Conservation (phyloP, 768 basidiomycete genomes). For the Hericium rajendrae region DNA sequence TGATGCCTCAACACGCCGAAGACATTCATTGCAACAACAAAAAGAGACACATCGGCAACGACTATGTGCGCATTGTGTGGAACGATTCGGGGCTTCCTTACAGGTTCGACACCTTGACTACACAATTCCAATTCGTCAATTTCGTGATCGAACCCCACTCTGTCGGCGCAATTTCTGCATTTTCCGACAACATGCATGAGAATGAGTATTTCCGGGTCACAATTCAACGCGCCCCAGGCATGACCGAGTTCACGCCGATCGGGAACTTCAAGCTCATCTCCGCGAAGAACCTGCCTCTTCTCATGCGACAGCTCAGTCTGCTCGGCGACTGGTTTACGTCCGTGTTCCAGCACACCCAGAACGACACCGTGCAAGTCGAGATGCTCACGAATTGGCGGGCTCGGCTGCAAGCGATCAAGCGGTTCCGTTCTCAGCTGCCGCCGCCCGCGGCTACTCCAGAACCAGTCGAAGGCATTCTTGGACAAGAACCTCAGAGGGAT, state of each 20-base stretch:
- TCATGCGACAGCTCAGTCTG: constrained; percentile 82
- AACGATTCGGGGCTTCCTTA: constrained; percentile 92
- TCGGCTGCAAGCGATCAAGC: constrained; percentile 69
- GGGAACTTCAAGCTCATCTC: constrained; percentile 94
- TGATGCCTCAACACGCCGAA: constrained; percentile 77
- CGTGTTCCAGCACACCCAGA: constrained; percentile 66
- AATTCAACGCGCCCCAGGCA: constrained; percentile 78
- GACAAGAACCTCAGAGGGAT: constrained; percentile 23
- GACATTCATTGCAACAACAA: constrained; percentile 75
- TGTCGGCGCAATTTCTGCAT: constrained; percentile 72
- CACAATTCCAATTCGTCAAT: constrained; percentile 95
- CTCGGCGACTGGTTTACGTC: constrained; percentile 87
- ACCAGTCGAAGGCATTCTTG: constrained; percentile 17
- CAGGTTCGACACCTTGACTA: constrained; percentile 82
- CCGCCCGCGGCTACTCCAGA: constrained; percentile 13
- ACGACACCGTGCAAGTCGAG: constrained; percentile 62
- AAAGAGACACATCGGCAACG: constrained; percentile 95
- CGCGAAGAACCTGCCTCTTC: constrained; percentile 73
- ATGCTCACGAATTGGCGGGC: constrained; percentile 85
- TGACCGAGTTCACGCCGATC: constrained; percentile 90
- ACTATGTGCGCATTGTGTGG: constrained; percentile 93
- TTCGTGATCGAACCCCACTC: constrained; percentile 95
- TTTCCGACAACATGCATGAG: constrained; percentile 76
- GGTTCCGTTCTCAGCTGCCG: constrained; percentile 34
- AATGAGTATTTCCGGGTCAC: constrained; percentile 95